Percentiles rank a stretch among this genome's conserved stretches.
These are phyloP conservation scores for Mycogone perniciosa DNA, from an alignment of 2,329 filamentous ascomycete species.

Conservation along the genomic window DNA sequence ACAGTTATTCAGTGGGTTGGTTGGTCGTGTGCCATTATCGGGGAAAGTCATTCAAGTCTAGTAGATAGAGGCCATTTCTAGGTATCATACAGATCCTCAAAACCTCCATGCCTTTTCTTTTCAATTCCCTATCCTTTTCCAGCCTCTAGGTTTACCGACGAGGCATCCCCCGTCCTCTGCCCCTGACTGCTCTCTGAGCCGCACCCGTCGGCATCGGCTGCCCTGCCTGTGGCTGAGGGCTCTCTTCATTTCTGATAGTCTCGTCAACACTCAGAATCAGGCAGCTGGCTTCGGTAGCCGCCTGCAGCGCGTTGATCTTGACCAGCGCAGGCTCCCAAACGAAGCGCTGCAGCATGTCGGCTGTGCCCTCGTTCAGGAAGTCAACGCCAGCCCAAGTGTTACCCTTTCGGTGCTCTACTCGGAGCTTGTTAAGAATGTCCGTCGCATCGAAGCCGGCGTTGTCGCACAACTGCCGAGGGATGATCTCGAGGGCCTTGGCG, in stretches of 20 bases:
- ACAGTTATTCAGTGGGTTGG: neutral
- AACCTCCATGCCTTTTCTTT: constrained; percentile 15
- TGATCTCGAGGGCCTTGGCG: constrained; percentile 93
- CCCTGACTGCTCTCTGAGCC: constrained; percentile 80
- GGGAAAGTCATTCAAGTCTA: constrained; percentile 6
- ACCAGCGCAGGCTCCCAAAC: constrained; percentile 97
- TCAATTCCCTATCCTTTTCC: constrained; percentile 4
- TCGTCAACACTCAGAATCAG: constrained; percentile 95
- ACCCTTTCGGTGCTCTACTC: constrained; percentile 92
- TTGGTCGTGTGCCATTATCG: neutral
- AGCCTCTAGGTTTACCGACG: constrained; percentile 49
- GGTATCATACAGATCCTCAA: constrained; percentile 33
- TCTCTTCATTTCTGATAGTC: constrained; percentile 98
- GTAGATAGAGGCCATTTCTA: constrained; percentile 21
- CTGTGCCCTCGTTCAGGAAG: constrained; percentile 84
- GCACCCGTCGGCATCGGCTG: constrained; percentile 72
- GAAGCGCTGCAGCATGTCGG: constrained; percentile 91
- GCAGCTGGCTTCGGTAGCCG: constrained; percentile 90
- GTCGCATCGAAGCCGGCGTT: constrained; percentile 98
- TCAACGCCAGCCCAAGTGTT: constrained; percentile 94
- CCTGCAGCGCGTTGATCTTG: constrained; percentile 95
- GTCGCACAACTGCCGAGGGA: constrained; percentile 94
- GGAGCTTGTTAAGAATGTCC: constrained; percentile 91
- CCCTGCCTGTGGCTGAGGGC: constrained; percentile 73
- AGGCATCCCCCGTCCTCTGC: constrained; percentile 83